A percentile compares a stretch with the other conserved stretches of the same genome.
Evolutionary conservation across 345 rosid genomes (phyloP).

Genomic region (Gossypioides kirkii): DNA sequence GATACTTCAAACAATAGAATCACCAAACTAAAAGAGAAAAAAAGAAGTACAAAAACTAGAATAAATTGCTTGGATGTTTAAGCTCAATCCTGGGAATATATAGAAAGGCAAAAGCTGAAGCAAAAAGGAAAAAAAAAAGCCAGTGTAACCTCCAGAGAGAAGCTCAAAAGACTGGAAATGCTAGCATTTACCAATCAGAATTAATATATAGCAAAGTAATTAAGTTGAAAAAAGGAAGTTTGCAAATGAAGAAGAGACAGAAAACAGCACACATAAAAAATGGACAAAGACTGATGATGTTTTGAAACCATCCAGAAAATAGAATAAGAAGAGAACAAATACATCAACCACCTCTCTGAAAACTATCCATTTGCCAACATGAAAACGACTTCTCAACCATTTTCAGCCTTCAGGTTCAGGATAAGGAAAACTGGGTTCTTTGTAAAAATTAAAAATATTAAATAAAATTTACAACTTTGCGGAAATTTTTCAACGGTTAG

Average conservation of each 20-base stretch:
- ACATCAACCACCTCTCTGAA: constrained; percentile 52
- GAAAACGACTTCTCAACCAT: constrained; percentile 63
- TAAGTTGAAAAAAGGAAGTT: not conserved
- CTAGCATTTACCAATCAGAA: no score
- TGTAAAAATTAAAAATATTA: constrained; percentile 16
- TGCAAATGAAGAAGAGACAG: constrained; percentile 14
- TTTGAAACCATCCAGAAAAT: constrained; percentile 7
- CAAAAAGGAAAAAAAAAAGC: not conserved
- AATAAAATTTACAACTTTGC: not conserved
- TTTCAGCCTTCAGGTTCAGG: constrained; percentile 2
- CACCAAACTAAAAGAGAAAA: not conserved
- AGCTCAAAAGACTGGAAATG: constrained; percentile 20
- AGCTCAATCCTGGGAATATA: not conserved
- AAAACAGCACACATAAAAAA: constrained; percentile 11
- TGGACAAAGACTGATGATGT: constrained; percentile 17
- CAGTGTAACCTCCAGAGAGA: constrained; percentile 14
- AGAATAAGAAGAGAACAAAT: constrained; percentile 20
- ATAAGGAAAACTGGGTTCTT: constrained; percentile 7
- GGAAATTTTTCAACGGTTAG: not conserved
- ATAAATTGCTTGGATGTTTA: not conserved
- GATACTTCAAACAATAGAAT: not conserved
- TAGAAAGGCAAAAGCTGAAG: constrained; percentile 7
- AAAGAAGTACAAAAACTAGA: not conserved
- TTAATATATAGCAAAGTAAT: not conserved
- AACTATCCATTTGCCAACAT: constrained; percentile 45